Evolutionary conservation across 768 basidiomycete species (phyloP).

Genomic region (Collybiopsis confluens): DNA sequence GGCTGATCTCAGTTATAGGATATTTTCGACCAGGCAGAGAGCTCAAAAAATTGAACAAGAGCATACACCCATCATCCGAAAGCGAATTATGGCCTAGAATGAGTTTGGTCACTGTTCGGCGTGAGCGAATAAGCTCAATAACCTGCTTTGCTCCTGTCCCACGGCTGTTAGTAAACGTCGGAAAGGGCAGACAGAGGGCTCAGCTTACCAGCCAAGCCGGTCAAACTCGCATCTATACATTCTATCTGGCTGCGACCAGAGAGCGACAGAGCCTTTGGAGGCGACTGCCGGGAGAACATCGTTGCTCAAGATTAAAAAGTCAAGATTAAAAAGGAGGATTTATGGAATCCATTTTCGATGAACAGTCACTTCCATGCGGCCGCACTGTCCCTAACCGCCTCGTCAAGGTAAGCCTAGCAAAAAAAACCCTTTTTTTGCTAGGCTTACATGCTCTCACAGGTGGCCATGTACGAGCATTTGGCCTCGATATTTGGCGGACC

Average conservation of each 20-base stretch:
- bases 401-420: slow-evolving; percentile 41
- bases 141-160: slow-evolving; percentile 47
- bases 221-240: slow-evolving; percentile 20
- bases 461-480: slow-evolving; percentile 88
- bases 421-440: not conserved
- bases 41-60: slow-evolving; percentile 49
- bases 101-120: slow-evolving; percentile 47
- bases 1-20: slow-evolving; percentile 47
- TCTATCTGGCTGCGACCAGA: slow-evolving; percentile 19
- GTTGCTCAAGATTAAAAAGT: not conserved
- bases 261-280: not conserved
- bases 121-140: slow-evolving; percentile 40
- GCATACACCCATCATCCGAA: slow-evolving; percentile 52
- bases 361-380: slow-evolving; percentile 33
- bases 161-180: not conserved
- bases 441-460: slow-evolving; percentile 40
- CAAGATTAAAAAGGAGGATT: too few relatives aligned
- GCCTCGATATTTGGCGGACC: slow-evolving; percentile 60
- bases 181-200: too few relatives aligned
- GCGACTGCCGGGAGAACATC: not conserved
- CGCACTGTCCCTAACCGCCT: slow-evolving; percentile 42
- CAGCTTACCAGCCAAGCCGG: too few relatives aligned
- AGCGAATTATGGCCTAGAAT: slow-evolving; percentile 53
- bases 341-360: not conserved
- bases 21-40: slow-evolving; percentile 44